phyloP scores from a whole-genome alignment of 495 filamentous ascomycete species.

The Penicillium pancosmium region DNA sequence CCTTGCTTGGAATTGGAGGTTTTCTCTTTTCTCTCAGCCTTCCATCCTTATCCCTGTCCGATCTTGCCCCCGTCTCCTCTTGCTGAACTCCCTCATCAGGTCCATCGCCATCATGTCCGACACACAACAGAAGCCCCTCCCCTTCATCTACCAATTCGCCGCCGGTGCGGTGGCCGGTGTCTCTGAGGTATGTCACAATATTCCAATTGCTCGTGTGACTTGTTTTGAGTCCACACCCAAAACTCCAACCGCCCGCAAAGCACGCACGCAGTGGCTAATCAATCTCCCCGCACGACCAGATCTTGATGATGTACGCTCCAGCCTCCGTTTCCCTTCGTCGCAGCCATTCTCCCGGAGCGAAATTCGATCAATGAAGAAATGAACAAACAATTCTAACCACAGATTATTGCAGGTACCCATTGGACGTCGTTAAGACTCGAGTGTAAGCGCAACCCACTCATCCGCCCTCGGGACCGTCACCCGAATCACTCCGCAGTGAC shows the following conservation, averaged over 20 bases:
- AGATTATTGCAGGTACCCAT: conserved; percentile 76
- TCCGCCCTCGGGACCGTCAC: conserved; percentile 18
- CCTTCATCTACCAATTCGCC: conserved; percentile 84
- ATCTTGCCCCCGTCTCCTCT: conserved; percentile 1
- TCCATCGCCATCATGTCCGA: conserved; percentile 58
- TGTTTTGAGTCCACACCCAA: neutral
- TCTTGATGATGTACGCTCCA: conserved; percentile 75
- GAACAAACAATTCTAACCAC: conserved; percentile 17
- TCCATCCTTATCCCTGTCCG: neutral
- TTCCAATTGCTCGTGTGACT: neutral
- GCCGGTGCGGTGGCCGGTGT: conserved; percentile 91
- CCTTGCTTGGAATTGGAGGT: neutral
- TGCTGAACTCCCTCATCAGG: conserved; percentile 9
- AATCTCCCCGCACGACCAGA: conserved; percentile 55
- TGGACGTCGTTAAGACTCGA: conserved; percentile 98
- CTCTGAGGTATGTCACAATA: conserved; percentile 68
- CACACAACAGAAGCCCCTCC: conserved; percentile 62
- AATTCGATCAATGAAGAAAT: neutral
- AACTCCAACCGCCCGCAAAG: neutral
- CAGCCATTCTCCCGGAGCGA: neutral
- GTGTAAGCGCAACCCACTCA: conserved; percentile 61
- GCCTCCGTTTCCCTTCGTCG: conserved; percentile 8
- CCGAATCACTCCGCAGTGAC: conserved; percentile 10
- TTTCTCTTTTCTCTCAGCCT: conserved; percentile 3
- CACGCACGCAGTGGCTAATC: conserved; percentile 22